phyloP scores from a whole-genome alignment of 202 grass and related monocot genomes.

The Thinopyrum obtusiflorum region DNA sequence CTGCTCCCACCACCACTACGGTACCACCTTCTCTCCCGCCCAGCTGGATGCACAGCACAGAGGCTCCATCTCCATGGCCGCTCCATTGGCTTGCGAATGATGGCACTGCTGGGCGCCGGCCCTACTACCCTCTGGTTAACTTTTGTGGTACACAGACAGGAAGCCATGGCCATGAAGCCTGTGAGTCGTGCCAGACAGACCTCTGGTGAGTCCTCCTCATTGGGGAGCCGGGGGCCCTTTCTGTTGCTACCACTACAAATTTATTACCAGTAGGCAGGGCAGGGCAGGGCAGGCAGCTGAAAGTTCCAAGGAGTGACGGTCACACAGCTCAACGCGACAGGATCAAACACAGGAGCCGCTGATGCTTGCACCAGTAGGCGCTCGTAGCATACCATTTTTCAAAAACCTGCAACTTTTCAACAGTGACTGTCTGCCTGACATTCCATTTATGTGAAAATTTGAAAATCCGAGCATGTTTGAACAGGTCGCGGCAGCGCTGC shows the following conservation, averaged over 20 bases:
- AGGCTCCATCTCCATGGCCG: neutral
- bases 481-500: neutral
- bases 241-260: neutral
- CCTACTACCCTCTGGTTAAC: neutral
- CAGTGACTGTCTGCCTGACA: neutral
- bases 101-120: neutral
- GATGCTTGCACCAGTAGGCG: neutral
- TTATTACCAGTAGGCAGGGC: slow-evolving; percentile 1
- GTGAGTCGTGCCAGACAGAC: neutral
- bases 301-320: slow-evolving; percentile 38
- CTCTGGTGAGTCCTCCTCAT: neutral
- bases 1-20: neutral
- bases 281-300: slow-evolving; percentile 3
- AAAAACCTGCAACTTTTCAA: neutral
- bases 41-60: neutral
- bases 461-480: neutral
- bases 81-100: neutral
- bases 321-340: slow-evolving; percentile 37
- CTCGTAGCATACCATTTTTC: neutral
- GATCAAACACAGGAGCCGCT: neutral
- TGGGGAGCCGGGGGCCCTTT: neutral
- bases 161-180: slow-evolving; percentile 15
- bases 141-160: neutral
- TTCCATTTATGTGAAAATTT: slow-evolving; percentile 16
- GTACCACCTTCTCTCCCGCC: too few species aligned